Percentiles rank a stretch among this genome's conserved stretches.
Evolutionary conservation across 495 filamentous ascomycete genomes (phyloP).

Genomic region (Talaromyces nanjingensis): DNA sequence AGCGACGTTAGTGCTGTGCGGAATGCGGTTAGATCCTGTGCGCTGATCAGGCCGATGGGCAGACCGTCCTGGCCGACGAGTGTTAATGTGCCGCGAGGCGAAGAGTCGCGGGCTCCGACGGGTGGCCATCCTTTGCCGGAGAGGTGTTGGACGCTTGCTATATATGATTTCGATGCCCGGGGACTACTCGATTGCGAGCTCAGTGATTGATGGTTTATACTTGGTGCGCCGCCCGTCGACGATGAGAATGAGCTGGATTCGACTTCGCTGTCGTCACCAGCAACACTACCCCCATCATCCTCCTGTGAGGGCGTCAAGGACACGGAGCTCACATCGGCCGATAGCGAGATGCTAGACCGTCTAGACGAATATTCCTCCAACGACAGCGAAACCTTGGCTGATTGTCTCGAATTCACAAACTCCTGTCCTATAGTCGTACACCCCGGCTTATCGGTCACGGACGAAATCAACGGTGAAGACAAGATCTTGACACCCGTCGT

Average conservation of each 20-base stretch:
- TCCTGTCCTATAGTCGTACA: conserved; percentile 9
- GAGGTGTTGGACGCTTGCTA: not conserved
- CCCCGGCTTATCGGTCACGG: not conserved
- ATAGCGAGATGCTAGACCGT: conserved; percentile 21
- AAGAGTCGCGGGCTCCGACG: conserved; percentile 44
- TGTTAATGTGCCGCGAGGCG: conserved; percentile 71
- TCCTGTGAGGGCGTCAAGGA: conserved; percentile 26
- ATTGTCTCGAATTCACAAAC: conserved; percentile 5
- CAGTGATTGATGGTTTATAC: conserved; percentile 29
- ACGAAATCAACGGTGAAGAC: conserved; percentile 20
- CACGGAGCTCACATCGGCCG: conserved; percentile 33
- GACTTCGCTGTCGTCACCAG: conserved; percentile 22
- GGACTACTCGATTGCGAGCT: conserved; percentile 4
- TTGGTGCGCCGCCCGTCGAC: conserved; percentile 8
- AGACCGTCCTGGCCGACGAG: conserved; percentile 60
- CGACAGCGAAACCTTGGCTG: conserved; percentile 5
- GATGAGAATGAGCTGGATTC: conserved; percentile 24
- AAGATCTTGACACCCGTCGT: conserved; percentile 60
- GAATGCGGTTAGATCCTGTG: conserved; percentile 83
- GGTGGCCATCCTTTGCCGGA: conserved; percentile 26
- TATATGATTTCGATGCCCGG: not conserved
- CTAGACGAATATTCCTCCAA: conserved; percentile 5
- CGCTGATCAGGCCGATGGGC: conserved; percentile 75
- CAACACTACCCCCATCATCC: conserved; percentile 23
- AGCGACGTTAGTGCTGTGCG: conserved; percentile 80